Percentiles rank a stretch among this genome's conserved stretches.
Evolutionary conservation across 2,329 filamentous ascomycete genomes (phyloP).

Genomic region (Colletotrichum lentis): DNA sequence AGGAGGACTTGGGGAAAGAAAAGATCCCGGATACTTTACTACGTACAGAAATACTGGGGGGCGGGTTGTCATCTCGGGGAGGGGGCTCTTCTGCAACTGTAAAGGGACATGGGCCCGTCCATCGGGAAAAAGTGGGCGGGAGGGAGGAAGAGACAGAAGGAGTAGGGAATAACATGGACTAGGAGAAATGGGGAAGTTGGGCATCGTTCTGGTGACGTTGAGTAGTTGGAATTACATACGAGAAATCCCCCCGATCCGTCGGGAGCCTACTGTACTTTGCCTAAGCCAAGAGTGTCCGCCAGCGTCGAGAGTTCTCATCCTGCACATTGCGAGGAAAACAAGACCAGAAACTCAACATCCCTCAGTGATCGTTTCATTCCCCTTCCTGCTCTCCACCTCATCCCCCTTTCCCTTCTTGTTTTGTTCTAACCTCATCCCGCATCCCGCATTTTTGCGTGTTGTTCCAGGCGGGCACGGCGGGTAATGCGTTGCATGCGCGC

Average conservation of each 20-base stretch:
- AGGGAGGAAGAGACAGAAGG: neutral
- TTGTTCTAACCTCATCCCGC: neutral
- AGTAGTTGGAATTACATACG: neutral
- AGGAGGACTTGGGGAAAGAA: neutral
- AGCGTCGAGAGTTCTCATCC: neutral
- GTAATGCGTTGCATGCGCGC: conserved; percentile 19
- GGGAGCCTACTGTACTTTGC: neutral
- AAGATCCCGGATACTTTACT: neutral
- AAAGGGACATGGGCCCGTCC: conserved; percentile 21
- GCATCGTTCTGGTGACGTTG: neutral
- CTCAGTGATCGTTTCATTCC: neutral
- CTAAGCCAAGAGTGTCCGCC: neutral
- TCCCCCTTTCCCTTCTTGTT: neutral
- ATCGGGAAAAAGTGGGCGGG: conserved; percentile 16
- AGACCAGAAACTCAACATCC: neutral
- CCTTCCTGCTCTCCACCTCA: no score
- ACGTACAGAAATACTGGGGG: conserved; percentile 10
- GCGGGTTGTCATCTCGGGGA: conserved; percentile 9
- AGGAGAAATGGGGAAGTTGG: conserved; percentile 3
- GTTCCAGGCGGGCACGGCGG: conserved; percentile 1
- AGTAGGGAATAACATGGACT: neutral
- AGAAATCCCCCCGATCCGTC: neutral
- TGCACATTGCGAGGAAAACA: neutral
- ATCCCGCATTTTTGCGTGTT: neutral
- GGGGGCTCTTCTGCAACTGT: conserved; percentile 8